A percentile compares a stretch with the other conserved stretches of the same genome.
phyloP scores from a whole-genome alignment of 106 monocot genomes.

The Dendrobium catenatum region DNA sequence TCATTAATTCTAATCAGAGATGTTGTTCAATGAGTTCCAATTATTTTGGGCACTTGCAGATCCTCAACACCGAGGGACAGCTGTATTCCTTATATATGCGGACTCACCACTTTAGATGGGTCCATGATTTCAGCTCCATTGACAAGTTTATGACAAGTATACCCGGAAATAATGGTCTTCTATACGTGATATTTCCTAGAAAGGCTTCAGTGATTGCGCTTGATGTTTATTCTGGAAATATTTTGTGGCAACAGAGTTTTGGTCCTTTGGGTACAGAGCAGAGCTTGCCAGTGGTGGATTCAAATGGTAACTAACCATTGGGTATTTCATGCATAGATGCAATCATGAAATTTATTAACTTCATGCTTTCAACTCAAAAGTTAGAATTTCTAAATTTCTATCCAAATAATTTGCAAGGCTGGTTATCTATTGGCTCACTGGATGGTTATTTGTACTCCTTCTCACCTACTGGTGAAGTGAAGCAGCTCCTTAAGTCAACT shows the following conservation, averaged over 20 bases:
- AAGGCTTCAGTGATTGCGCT: constrained; percentile 52
- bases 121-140: constrained; percentile 62
- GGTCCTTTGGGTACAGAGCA: constrained; percentile 64
- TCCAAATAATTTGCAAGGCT: constrained; percentile 40
- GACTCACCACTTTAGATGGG: constrained; percentile 75
- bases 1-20: too few relatives aligned
- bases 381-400: background rate
- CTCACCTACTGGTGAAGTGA: constrained; percentile 59
- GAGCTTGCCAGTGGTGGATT: constrained; percentile 58
- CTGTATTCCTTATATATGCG: constrained; percentile 71
- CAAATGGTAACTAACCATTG: constrained; percentile 49
- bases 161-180: constrained; percentile 68
- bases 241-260: constrained; percentile 51
- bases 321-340: background rate
- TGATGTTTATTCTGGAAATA: constrained; percentile 64
- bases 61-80: constrained; percentile 71
- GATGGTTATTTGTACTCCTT: constrained; percentile 83
- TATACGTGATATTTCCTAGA: constrained; percentile 61
- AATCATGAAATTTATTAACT: background rate
- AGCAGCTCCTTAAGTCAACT: constrained; percentile 49
- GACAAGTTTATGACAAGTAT: constrained; percentile 44
- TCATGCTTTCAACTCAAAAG: background rate
- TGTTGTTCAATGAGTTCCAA: too few relatives aligned
- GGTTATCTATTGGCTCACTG: constrained; percentile 87
- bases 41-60: constrained; percentile 26